Base-by-base conservation (phyloP, 1,284 basidiomycete genomes). In the Caloboletus firmus region DNA sequence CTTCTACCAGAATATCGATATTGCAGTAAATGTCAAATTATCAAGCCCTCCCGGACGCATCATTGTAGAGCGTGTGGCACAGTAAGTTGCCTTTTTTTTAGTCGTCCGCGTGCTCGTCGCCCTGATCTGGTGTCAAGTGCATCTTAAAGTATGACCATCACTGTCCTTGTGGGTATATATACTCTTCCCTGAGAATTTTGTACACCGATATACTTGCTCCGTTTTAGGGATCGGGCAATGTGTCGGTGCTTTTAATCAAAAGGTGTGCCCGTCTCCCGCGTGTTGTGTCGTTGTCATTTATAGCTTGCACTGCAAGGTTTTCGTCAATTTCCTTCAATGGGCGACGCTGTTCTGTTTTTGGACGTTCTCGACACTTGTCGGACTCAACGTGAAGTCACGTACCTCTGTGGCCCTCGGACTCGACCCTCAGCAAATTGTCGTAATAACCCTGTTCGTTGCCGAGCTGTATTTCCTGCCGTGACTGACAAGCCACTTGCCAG, bases 221-320 rank as follows among this genome's bases (percentile, higher is more conserved):
- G 12, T 22, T 18, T 41, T 34, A 80, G 79, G 85, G 85, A 78
- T 87, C 32, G 85, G 84, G 36, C 82, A 84, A 48, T 88, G 86
- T 56, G 83, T 88, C 12, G 87, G 85, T 12, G 85, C 84, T 13
- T 76, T 74, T 42, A 88, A 88, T 65, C 80, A 86, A 60, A 84
- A 82, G 62, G 78, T 77, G 30, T n/a, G 69, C 51, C 17, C 31
- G 20, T 45, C 39, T 20, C 8, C 1, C 39, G 4, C 6, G 0
- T 20, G 5, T 20, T 26, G 10, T 34, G 5, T 50, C 12, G 30
- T 35, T 31, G 18, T 49, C 31, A 41, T 36, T 43, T 24, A 32
- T 63, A 32, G 2, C 37, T 28, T 43, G 24, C 28, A 18, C 32
- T 3, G 2, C 6, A 32, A 83, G 75, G 84, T 80, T 64, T 85